Base-by-base conservation (phyloP, 2,329 filamentous ascomycete genomes). In the Fusarium decemcellulare region DNA sequence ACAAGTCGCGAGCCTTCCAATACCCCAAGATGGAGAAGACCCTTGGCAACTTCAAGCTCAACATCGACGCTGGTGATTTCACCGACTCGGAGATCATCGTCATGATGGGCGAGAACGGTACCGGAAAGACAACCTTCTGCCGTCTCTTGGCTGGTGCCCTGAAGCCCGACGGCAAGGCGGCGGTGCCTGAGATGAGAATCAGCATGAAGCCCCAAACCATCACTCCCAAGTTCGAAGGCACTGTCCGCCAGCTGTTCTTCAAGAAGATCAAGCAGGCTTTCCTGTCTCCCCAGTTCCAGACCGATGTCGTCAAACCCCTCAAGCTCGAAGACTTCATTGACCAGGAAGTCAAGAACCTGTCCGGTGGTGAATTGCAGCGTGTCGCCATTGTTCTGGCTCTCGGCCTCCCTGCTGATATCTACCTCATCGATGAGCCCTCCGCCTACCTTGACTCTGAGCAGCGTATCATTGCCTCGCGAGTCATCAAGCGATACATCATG, bases 401-500 rank as follows among this genome's bases (percentile, higher is more conserved):
- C 27, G 96, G 96, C 79, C 88, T 97, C 46, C 96, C 96, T 34
- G 96, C 96, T 60, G 96, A 99, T 77, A 98, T 99, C 78, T 99
- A 99, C 82, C 88, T 99, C 70, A 99, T 99, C 77, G 96, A 99
- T 79, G 96, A 99, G 85, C 96, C 96, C 48, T 96, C 93, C 73
- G 95, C 95, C 68, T 99, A 99, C 83, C 92, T 99, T 63, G 96
- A 99, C 81, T 98, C 96, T 52, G 96, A 99, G 85, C 96, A 99
- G 85, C 95, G 96, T 92, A 97, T 99, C 78, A 91, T 99, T 76
- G 95, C 95, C 67, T 92, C 95, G 47, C 92, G 95, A 79, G 97
- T 99, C 79, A 99, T 99, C 86, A 99, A 99, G 88, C 92, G 96
- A 73, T 99, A 97, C 88, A 99, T 99, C 83, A 99, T 99, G 96